A percentile compares a stretch with the other conserved stretches of the same genome.
These are phyloP conservation scores for Climacium dendroides DNA, from an alignment of 225 moss, liverwort and hornwort genomes.

Conservation along the genomic window DNA sequence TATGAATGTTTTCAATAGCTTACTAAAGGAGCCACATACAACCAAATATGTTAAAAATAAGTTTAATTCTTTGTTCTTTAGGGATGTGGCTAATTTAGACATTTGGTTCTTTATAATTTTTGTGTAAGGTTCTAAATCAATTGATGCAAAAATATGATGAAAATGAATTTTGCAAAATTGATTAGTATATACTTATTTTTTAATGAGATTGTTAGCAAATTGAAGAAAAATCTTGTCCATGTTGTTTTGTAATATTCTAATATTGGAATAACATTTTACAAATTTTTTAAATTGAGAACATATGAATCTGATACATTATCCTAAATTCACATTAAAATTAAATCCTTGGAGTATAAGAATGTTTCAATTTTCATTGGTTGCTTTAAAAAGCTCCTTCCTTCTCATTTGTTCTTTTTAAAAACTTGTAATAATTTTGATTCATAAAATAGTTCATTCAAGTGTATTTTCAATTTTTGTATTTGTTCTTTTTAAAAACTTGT, in stretches of 20 bases:
- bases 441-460: no score
- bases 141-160: not conserved
- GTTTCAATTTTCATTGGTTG: not conserved
- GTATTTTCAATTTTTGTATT: not conserved
- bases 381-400: not conserved
- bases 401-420: not conserved
- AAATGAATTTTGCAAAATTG: no score
- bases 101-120: not conserved
- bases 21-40: no score
- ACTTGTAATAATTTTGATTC: not conserved
- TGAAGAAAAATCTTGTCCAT: fast-evolving
- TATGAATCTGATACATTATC: not conserved
- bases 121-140: not conserved
- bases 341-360: not conserved
- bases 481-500: not conserved
- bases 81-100: not conserved
- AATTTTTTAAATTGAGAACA: not conserved
- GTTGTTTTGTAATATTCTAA: not conserved
- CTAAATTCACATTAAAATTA: not conserved
- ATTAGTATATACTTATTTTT: no score
- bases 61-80: no score
- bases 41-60: not conserved
- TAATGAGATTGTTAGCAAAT: not conserved
- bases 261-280: not conserved
- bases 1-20: no score